Evolutionary conservation across 768 basidiomycete genomes (phyloP).

Genomic region (Serendipita sp.): DNA sequence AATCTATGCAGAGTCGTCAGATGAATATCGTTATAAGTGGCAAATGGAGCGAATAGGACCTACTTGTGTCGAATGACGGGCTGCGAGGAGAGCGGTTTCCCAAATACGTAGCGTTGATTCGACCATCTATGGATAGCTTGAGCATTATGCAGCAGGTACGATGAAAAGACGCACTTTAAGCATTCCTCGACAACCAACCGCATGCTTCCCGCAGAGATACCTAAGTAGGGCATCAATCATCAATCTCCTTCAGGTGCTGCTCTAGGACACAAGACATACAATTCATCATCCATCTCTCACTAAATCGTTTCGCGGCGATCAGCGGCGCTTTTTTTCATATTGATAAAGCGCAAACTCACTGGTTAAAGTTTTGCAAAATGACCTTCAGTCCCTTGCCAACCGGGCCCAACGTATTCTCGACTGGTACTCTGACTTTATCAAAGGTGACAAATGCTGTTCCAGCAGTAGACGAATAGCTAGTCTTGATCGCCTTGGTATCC

Average conservation of each 20-base stretch:
- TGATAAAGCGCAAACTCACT: conserved; percentile 19
- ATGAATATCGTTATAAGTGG: too few species aligned
- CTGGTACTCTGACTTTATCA: conserved; percentile 51
- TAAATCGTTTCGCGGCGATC: conserved; percentile 21
- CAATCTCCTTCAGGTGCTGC: too few species aligned
- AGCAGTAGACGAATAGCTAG: conserved; percentile 79
- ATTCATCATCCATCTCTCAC: conserved; percentile 75
- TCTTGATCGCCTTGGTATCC: conserved; percentile 80
- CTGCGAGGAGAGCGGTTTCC: conserved; percentile 67
- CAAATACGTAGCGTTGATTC: conserved; percentile 78
- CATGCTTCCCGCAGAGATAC: conserved; percentile 48
- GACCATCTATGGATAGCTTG: conserved; percentile 47
- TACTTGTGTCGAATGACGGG: conserved; percentile 73
- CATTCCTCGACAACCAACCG: conserved; percentile 78
- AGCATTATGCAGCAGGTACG: neutral
- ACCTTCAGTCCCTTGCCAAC: conserved; percentile 72
- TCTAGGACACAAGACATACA: conserved; percentile 25
- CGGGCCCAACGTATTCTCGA: conserved; percentile 74
- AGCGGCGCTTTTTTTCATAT: too few species aligned
- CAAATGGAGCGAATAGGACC: conserved; percentile 3
- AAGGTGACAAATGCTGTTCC: conserved; percentile 74
- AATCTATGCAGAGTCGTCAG: too few species aligned
- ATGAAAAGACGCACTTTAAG: conserved; percentile 40
- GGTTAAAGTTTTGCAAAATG: conserved; percentile 31
- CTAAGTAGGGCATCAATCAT: neutral